Percentiles rank a stretch among this genome's conserved stretches.
Conservation (phyloP, 2,329 filamentous ascomycete species). For the Talaromyces sp. region DNA sequence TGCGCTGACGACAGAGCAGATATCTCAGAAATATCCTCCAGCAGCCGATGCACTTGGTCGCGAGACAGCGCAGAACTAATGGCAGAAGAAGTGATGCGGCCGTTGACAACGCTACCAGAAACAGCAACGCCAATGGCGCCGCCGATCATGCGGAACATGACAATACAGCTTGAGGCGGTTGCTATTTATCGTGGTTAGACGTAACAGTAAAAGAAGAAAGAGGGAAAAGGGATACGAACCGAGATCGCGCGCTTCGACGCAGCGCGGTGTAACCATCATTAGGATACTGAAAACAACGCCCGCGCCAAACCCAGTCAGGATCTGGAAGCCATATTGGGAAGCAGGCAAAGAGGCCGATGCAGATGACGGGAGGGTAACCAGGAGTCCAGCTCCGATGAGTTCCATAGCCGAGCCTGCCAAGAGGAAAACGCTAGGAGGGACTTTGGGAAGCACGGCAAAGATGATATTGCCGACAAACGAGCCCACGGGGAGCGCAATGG, state of each 20-base stretch:
- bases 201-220: neutral
- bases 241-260: slow-evolving; percentile 22
- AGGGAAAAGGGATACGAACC: slow-evolving; percentile 13
- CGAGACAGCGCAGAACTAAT: neutral
- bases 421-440: neutral
- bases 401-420: neutral
- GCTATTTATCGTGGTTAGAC: neutral
- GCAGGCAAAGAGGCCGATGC: neutral
- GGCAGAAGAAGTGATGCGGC: neutral
- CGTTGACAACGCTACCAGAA: slow-evolving; percentile 22
- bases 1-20: neutral
- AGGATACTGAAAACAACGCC: slow-evolving; percentile 20
- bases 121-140: slow-evolving; percentile 23
- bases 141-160: slow-evolving; percentile 22
- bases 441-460: neutral
- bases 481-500: slow-evolving; percentile 1
- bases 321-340: neutral
- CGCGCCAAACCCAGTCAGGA: slow-evolving; percentile 16
- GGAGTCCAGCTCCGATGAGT: neutral
- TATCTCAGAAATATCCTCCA: neutral
- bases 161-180: slow-evolving; percentile 18
- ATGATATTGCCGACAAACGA: neutral
- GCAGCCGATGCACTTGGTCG: neutral
- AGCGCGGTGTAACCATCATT: slow-evolving; percentile 19
- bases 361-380: neutral